Evolutionary conservation across 139 green algal species (phyloP).

Genomic region (Edaphochlamys debaryana): DNA sequence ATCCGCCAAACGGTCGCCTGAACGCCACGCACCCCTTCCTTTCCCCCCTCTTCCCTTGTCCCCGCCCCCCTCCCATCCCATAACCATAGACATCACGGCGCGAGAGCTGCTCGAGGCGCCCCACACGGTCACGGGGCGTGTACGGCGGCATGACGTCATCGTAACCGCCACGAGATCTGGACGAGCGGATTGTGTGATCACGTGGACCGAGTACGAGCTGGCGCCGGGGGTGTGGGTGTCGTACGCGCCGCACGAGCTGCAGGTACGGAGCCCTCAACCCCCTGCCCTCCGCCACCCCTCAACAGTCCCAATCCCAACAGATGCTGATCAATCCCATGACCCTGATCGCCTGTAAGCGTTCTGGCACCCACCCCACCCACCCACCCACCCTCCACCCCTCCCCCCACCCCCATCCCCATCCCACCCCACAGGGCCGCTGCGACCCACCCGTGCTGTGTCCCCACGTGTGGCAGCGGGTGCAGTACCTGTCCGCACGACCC

Average conservation of each 20-base stretch:
- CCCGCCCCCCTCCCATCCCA: no score
- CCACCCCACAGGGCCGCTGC: neutral
- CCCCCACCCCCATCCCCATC: no score
- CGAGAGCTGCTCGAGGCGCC: conserved; percentile 21
- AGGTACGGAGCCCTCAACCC: conserved; percentile 8
- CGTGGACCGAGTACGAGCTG: conserved; percentile 56
- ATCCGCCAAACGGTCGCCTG: no score
- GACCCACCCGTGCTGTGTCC: conserved; percentile 8
- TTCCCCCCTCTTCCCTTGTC: no score
- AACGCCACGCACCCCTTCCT: no score
- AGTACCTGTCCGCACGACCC: conserved; percentile 33
- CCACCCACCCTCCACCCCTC: no score
- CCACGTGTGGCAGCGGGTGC: conserved; percentile 47
- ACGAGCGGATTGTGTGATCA: conserved; percentile 39
- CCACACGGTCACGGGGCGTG: no score
- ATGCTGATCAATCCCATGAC: no score
- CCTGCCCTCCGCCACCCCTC: neutral
- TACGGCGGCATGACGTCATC: neutral
- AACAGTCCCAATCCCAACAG: neutral
- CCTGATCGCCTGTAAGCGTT: no score
- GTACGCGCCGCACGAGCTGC: conserved; percentile 35
- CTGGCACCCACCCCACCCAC: no score
- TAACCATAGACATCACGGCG: no score
- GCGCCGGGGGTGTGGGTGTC: conserved; percentile 31
- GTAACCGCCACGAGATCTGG: neutral